phyloP scores from a whole-genome alignment of 495 filamentous ascomycete species.

The Pyronema domesticum region DNA sequence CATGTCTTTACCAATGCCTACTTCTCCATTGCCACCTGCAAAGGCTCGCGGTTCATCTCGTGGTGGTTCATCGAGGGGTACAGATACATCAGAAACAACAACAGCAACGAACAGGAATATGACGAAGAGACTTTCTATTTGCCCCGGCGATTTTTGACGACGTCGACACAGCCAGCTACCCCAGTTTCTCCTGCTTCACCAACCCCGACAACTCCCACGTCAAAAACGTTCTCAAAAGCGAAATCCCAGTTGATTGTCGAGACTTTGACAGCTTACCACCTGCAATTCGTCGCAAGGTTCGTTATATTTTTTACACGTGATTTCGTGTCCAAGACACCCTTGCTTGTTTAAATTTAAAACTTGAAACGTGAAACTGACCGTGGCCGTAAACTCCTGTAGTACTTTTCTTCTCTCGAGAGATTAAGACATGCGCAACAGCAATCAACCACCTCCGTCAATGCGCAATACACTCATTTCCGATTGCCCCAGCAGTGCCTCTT shows the following conservation, averaged over 20 bases:
- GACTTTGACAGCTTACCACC: slow-evolving; percentile 30
- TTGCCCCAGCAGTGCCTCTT: slow-evolving; percentile 28
- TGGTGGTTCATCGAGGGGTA: neutral
- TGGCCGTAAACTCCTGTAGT: slow-evolving; percentile 28
- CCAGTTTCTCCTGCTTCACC: slow-evolving; percentile 21
- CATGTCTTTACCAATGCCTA: neutral
- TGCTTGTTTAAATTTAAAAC: neutral
- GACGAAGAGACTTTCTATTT: neutral
- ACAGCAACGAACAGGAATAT: neutral
- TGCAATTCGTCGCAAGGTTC: slow-evolving; percentile 27
- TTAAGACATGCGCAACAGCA: slow-evolving; percentile 41
- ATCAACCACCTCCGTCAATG: slow-evolving; percentile 9
- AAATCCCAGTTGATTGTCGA: slow-evolving; percentile 11
- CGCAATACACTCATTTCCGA: slow-evolving; percentile 27
- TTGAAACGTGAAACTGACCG: neutral
- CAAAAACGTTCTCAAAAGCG: slow-evolving; percentile 13
- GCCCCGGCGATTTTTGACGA: neutral
- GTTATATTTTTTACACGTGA: slow-evolving; percentile 8
- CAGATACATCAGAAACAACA: neutral
- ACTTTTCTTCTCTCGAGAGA: slow-evolving; percentile 49
- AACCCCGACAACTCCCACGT: slow-evolving; percentile 13
- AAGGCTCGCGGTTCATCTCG: neutral
- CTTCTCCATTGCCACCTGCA: neutral
- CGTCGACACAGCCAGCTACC: slow-evolving; percentile 12
- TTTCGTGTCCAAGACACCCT: neutral